These are phyloP conservation scores for Patellifolia procumbens DNA, from an alignment of 179 eudicot species.

Conservation along the genomic window DNA sequence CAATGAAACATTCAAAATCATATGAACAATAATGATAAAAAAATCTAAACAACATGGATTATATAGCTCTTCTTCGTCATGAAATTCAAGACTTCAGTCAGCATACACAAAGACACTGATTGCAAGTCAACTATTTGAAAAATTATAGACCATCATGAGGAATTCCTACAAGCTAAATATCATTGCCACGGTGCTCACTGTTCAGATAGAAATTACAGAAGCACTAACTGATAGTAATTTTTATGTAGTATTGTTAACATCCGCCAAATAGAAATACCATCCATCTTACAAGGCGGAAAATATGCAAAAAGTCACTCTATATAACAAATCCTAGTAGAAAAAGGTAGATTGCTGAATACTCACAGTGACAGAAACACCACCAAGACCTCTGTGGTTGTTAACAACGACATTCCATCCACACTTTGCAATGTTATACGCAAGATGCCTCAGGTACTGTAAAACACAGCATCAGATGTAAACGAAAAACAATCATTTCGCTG, in stretches of 20 bases:
- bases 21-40: background rate
- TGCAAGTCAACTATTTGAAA: background rate
- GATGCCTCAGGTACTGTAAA: conserved; percentile 78
- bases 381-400: conserved; percentile 94
- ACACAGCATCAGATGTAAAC: conserved; percentile 13
- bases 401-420: conserved; percentile 88
- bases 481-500: conserved; percentile 6
- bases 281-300: background rate
- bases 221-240: too few relatives aligned
- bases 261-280: background rate
- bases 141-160: background rate
- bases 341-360: conserved; percentile 31
- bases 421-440: conserved; percentile 72
- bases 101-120: background rate
- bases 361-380: conserved; percentile 92
- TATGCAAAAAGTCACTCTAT: conserved; percentile 10
- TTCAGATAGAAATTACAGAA: background rate
- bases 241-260: too few relatives aligned
- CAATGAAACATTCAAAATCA: background rate
- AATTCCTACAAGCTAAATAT: conserved; percentile 6
- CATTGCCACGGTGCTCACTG: background rate
- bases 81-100: conserved; percentile 20
- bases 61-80: background rate
- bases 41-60: background rate
- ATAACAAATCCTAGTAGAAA: background rate